Percentiles rank a stretch among this genome's conserved stretches.
Evolutionary conservation across 192 early-diverging fungal species (phyloP).

Genomic region (Entomortierella chlamydospora): DNA sequence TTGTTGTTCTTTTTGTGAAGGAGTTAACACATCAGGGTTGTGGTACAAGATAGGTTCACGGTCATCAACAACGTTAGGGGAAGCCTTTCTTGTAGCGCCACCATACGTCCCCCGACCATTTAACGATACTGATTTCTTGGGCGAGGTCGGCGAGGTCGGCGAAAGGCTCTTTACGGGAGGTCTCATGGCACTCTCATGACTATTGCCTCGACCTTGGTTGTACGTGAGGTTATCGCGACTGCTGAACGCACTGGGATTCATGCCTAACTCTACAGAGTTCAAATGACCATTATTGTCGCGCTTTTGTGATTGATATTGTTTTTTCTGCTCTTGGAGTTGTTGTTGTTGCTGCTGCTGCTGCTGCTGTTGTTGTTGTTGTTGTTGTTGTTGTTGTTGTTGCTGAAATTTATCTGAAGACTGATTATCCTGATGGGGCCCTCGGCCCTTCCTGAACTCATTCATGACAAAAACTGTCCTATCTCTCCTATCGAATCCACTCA

Average conservation of each 20-base stretch:
- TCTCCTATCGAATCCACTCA: not conserved
- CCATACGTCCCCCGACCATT: not conserved
- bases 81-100: constrained; percentile 9
- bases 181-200: too few relatives aligned
- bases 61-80: constrained; percentile 4
- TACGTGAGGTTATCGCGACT: constrained; percentile 15
- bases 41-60: constrained; percentile 33
- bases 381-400: not conserved
- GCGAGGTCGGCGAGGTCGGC: not conserved
- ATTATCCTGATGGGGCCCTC: not conserved
- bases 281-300: not conserved
- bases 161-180: too few relatives aligned
- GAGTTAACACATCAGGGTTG: not conserved
- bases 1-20: not conserved
- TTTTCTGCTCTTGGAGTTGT: not conserved
- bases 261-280: constrained; percentile 7
- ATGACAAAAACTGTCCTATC: constrained; percentile 19
- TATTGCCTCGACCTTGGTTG: not conserved
- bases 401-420: not conserved
- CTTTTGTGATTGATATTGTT: not conserved
- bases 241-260: not conserved
- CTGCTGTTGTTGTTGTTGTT: not conserved
- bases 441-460: constrained; percentile 22
- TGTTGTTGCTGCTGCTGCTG: not conserved
- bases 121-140: not conserved